Base-by-base conservation (phyloP, 75 land plant genomes). In the Chamaecyparis obtusa region DNA sequence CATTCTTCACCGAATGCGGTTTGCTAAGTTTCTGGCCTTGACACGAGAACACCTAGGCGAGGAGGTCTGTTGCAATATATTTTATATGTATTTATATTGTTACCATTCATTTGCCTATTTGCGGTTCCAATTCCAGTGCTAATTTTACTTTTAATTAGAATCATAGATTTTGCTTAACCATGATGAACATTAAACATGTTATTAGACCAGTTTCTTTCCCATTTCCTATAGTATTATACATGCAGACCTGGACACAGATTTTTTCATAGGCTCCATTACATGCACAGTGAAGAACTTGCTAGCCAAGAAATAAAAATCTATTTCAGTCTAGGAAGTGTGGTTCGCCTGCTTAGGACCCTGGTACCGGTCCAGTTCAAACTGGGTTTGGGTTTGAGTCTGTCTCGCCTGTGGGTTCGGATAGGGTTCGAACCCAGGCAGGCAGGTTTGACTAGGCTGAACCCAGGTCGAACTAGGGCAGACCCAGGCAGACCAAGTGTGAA, bases 1-100 rank as follows among this genome's bases (percentile, higher is more conserved):
- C 87, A 93, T 97, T 84, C 85, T 96, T 14, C 98, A 96, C 60
- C 93, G 98, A 16, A 54, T 93, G 93, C 93, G 99, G 71, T 95
- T 96, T 87, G 84, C 96, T 3, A 97, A 97, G 90, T 97, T 97
- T 87, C 39, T 96, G 83, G 69, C 79, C 3, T 84, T 95, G 39
- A 95, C 91, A 36, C 86, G 88, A 0, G 91, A 95, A 30, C 87
- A 95, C 30, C 90, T 97, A 83, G 99, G 91, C 16, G 80, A 89
- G n/a, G 88, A 93, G 91, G 98, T 97, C 33, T 71, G 85, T 43
- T 71, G 41, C 56, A 30, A 27, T 87, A 15, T 35, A 13, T 56
- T 51, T 41, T 5, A 30, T 7, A 87, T 78, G 14, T 32, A 48
- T 48, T 32, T 51, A 84, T 56, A 30, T 54, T 84, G 33, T 32